Conservation (phyloP, 768 basidiomycete species). For the Phallus indusiatus region DNA sequence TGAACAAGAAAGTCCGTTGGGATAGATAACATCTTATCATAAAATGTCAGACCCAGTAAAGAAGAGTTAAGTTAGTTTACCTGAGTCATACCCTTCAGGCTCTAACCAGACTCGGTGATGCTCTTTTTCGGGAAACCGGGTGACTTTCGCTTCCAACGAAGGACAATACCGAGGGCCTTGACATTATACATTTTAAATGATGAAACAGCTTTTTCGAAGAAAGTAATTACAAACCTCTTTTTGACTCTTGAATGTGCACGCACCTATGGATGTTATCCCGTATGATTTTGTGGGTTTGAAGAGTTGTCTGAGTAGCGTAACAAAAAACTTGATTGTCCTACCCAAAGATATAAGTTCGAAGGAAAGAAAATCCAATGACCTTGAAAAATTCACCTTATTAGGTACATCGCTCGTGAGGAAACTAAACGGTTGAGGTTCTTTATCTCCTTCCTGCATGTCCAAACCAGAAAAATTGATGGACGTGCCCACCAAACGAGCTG, state of each 20-base stretch:
- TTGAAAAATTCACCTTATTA: slow-evolving; percentile 42
- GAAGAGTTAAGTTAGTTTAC: slow-evolving; percentile 27
- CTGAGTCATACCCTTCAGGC: slow-evolving; percentile 85
- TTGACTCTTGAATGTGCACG: slow-evolving; percentile 82
- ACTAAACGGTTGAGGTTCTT: slow-evolving; percentile 61
- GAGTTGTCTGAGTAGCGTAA: slow-evolving; percentile 64
- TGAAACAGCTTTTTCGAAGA: background rate
- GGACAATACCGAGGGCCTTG: slow-evolving; percentile 87
- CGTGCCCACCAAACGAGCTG: slow-evolving; percentile 61
- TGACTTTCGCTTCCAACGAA: slow-evolving; percentile 79
- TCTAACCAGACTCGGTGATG: slow-evolving; percentile 80
- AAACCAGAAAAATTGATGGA: slow-evolving; percentile 64
- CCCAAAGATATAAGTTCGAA: background rate
- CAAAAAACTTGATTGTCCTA: slow-evolving; percentile 69
- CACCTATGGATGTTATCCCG: slow-evolving; percentile 67
- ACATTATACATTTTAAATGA: background rate
- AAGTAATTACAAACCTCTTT: slow-evolving; percentile 47
- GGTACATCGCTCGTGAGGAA: slow-evolving; percentile 59
- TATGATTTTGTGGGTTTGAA: slow-evolving; percentile 65
- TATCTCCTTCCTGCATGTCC: slow-evolving; percentile 58
- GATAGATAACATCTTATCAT: slow-evolving; percentile 68
- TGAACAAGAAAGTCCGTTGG: slow-evolving; percentile 83
- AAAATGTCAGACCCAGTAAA: background rate
- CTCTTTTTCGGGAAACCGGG: slow-evolving; percentile 63
- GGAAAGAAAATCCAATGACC: too few relatives aligned